Base-by-base conservation (phyloP, 78 protist species). In the Diacronema lutheri region DNA sequence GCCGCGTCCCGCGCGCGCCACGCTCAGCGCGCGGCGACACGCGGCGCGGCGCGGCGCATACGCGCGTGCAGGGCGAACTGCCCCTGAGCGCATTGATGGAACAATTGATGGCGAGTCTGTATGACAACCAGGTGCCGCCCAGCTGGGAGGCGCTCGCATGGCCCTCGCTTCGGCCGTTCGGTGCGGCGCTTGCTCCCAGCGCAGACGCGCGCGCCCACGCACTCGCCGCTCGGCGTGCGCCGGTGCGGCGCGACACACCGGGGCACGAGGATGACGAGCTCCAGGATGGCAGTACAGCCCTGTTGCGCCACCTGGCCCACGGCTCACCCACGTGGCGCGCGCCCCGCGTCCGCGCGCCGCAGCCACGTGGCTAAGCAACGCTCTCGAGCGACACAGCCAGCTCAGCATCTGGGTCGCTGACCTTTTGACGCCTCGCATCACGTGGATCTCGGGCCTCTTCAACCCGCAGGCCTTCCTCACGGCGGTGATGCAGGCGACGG, bases 401-500 rank as follows among this genome's bases (percentile, higher is more conserved):
- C 81, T 91, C 44, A 38, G 1, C 35, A 88, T 56, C 4, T 92
- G 95, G 95, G 9, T 66, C 16, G n/a, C n/a, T 31, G 90, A 87
- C 68, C 78, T 93, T 9, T 56, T 11, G 35, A 60, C 83, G 57
- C 95, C 95, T 33, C 66, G 50, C 78, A 26, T 25, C 31, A 81
- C 90, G 10, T 88, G 91, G 92, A 86, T 93, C 44, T 19, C 92
- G 5, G 88, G 86, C 31, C 79, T 95, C 44, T 92, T 94, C 81
- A 89, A 86, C 79, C 96, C 96, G 61, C 90, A 87, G 91, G 85
- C 94, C 38, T 91, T 91, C 82, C 74, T 94, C 50, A 88, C 93
- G 1, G 95, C 95, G 41, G 91, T 94, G 61, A 86, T 84, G 92
- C 95, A 89, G 38, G 50, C 61, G 46, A 88, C 92, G 16, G 88